Conservation (phyloP, 176 grass and related monocot genomes). For the Musa itinerans region DNA sequence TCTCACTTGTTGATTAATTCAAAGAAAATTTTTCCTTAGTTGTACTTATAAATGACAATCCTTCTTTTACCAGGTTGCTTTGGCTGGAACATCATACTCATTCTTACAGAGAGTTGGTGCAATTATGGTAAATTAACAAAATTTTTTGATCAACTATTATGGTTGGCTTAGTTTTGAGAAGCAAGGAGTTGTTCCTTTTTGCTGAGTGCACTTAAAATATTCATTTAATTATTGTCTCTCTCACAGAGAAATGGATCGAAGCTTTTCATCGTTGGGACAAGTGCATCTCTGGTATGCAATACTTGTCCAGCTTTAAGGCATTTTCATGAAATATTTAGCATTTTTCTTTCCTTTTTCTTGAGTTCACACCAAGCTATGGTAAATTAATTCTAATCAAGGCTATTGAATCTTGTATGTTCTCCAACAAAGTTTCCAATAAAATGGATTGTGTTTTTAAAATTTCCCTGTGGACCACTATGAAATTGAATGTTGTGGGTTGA, state of each 20-base stretch:
- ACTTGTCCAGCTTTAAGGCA: not conserved
- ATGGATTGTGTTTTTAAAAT: no score
- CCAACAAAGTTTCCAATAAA: no score
- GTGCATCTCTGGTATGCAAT: constrained; percentile 74
- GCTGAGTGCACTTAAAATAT: constrained; percentile 17
- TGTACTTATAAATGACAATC: not conserved
- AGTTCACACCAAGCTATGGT: no score
- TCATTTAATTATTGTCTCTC: constrained; percentile 11
- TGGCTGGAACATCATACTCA: constrained; percentile 78
- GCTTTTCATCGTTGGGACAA: constrained; percentile 83
- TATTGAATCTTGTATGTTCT: no score
- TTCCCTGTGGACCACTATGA: no score
- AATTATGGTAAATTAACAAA: constrained; percentile 55
- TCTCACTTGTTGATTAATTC: not conserved
- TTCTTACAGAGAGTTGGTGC: constrained; percentile 92
- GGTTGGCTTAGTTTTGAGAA: not conserved
- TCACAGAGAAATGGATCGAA: constrained; percentile 88
- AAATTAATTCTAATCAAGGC: no score
- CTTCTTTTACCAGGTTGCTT: constrained; percentile 60
- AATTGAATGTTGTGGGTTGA: no score
- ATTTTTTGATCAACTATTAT: not conserved
- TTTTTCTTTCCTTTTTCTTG: not conserved
- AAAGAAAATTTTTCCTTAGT: not conserved
- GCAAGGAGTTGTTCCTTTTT: constrained; percentile 1
- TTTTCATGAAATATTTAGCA: not conserved